Evolutionary conservation across 352 stramenopile species (phyloP).

Genomic region (Chrysophaeum taylorii): DNA sequence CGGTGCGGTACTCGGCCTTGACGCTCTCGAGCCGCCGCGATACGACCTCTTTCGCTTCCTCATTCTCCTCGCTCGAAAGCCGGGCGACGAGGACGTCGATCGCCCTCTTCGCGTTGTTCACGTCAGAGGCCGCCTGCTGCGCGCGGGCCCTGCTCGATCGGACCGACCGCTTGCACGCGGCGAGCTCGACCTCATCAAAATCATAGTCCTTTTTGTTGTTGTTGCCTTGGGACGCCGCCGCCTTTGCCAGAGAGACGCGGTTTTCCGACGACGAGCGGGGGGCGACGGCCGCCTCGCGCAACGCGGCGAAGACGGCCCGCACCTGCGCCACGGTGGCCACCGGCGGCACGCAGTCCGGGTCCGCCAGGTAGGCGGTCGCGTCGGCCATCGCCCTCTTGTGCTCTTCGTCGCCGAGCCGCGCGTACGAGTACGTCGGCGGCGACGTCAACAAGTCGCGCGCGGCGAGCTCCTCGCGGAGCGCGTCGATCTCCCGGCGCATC

Average conservation of each 20-base stretch:
- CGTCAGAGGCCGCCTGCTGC: conserved; percentile 4
- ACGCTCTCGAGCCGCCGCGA: conserved; percentile 47
- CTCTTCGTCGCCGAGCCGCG: conserved; percentile 20
- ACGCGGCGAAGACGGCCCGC: conserved; percentile 38
- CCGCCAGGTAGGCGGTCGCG: conserved; percentile 34
- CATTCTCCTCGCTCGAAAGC: not conserved
- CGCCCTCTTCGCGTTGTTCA: conserved; percentile 10
- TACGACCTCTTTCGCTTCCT: conserved; percentile 5
- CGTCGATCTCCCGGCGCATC: conserved; percentile 31
- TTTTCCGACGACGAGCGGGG: not conserved
- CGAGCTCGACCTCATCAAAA: conserved; percentile 28
- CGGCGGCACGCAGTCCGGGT: conserved; percentile 28
- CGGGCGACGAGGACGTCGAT: conserved; percentile 19
- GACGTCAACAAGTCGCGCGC: conserved; percentile 50
- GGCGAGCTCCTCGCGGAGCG: conserved; percentile 47
- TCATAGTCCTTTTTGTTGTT: not conserved
- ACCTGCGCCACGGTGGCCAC: conserved; percentile 46
- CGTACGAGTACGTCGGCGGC: conserved; percentile 35
- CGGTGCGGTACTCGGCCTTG: conserved; percentile 34
- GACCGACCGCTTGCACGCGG: not conserved
- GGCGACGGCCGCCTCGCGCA: conserved; percentile 35
- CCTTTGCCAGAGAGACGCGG: not conserved
- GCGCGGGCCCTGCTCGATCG: conserved; percentile 6
- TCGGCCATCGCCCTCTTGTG: conserved; percentile 27
- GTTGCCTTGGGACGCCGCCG: not conserved